Evolutionary conservation across 2,329 filamentous ascomycete genomes (phyloP).

Genomic region (Leptosphaerulina australis): DNA sequence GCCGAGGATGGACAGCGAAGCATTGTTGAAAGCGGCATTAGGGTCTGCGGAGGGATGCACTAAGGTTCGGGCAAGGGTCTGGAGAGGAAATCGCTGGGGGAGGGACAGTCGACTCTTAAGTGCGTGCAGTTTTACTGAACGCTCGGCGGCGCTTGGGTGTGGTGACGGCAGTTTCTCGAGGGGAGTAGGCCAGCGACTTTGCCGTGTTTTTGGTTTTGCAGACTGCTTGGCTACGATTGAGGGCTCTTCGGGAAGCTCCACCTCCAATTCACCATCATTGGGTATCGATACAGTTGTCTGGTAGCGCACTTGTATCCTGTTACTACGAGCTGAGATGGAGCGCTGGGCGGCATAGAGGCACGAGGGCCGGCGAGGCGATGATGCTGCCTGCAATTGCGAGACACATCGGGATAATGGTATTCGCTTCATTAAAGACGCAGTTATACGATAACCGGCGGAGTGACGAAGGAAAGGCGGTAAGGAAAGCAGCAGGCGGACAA

Average conservation of each 20-base stretch:
- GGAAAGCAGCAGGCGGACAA: slow-evolving; percentile 2
- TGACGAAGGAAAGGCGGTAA: slow-evolving; percentile 27
- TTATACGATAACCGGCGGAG: slow-evolving; percentile 6
- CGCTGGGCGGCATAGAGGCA: slow-evolving; percentile 38
- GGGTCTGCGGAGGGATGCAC: slow-evolving; percentile 84
- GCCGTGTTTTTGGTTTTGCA: slow-evolving; percentile 1
- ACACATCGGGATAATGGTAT: slow-evolving; percentile 66
- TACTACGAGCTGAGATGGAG: slow-evolving; percentile 14
- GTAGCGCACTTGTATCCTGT: neutral
- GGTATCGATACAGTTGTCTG: slow-evolving; percentile 9
- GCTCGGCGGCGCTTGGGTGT: slow-evolving; percentile 66
- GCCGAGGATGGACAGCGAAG: slow-evolving; percentile 79
- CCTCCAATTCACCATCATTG: slow-evolving; percentile 3
- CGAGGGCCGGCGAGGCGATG: slow-evolving; percentile 52
- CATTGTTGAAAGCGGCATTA: slow-evolving; percentile 85
- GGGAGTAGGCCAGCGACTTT: slow-evolving; percentile 20
- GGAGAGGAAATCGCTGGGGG: slow-evolving; percentile 78
- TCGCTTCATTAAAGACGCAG: slow-evolving; percentile 61
- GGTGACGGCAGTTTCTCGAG: slow-evolving; percentile 69
- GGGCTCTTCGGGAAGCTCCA: slow-evolving; percentile 3
- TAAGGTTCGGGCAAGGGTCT: slow-evolving; percentile 84
- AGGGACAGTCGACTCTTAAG: slow-evolving; percentile 88
- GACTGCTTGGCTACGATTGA: neutral
- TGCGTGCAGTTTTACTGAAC: slow-evolving; percentile 88
- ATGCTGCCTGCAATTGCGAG: slow-evolving; percentile 61